Percentiles rank a stretch among this genome's conserved stretches.
Conservation (phyloP, 2,329 filamentous ascomycete genomes). For the Neonectria coccinea region DNA sequence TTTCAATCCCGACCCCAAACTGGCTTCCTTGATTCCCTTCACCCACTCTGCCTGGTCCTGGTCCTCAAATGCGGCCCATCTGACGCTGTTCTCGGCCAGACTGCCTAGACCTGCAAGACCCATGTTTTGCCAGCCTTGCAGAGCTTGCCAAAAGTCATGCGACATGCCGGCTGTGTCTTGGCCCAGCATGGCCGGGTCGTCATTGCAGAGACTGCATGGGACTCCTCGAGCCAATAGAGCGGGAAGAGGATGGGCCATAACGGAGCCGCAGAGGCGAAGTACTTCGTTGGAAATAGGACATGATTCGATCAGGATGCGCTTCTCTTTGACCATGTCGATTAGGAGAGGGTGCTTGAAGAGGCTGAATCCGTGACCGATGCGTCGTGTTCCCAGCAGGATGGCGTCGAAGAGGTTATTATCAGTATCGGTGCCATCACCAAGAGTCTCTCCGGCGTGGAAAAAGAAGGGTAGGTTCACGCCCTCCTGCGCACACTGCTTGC, state of each 20-base stretch:
- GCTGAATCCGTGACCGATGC: slow-evolving; percentile 90
- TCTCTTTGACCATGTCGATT: slow-evolving; percentile 88
- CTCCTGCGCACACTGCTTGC: slow-evolving; percentile 82
- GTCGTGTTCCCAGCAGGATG: slow-evolving; percentile 83
- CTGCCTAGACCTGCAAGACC: slow-evolving; percentile 87
- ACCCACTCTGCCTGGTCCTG: slow-evolving; percentile 77
- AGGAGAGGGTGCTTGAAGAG: slow-evolving; percentile 93
- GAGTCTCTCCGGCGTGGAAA: slow-evolving; percentile 92
- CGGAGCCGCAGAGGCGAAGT: slow-evolving; percentile 79
- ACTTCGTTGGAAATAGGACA: slow-evolving; percentile 95
- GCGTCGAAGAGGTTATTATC: slow-evolving; percentile 91
- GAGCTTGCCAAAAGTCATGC: slow-evolving; percentile 93
- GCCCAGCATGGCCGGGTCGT: slow-evolving; percentile 89
- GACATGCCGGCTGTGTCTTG: slow-evolving; percentile 86
- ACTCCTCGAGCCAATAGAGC: slow-evolving; percentile 88
- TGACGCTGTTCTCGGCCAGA: slow-evolving; percentile 91
- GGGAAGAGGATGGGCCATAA: slow-evolving; percentile 83
- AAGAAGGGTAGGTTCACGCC: slow-evolving; percentile 90
- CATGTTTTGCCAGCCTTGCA: slow-evolving; percentile 92
- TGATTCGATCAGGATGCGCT: slow-evolving; percentile 87
- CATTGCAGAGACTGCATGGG: slow-evolving; percentile 85
- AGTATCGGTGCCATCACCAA: slow-evolving; percentile 78
- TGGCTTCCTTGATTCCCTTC: slow-evolving; percentile 78
- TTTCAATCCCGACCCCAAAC: slow-evolving; percentile 76
- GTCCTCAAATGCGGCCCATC: slow-evolving; percentile 91